Evolutionary conservation across 495 filamentous ascomycete genomes (phyloP).

Genomic region (Aspergillus biplanus): DNA sequence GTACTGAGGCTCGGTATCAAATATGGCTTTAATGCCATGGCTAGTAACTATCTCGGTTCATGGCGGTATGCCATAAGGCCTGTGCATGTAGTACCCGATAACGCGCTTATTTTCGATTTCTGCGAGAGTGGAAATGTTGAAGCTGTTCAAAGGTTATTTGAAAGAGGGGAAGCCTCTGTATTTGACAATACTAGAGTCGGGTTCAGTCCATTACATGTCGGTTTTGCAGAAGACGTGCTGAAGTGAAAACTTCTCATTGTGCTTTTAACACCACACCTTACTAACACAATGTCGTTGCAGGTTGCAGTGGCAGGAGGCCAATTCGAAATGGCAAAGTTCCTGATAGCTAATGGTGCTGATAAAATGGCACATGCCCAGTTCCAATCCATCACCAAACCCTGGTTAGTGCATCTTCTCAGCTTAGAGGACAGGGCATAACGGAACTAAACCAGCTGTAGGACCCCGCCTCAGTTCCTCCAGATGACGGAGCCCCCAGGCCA

Average conservation of each 20-base stretch:
- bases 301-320: background rate
- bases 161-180: conserved; percentile 2
- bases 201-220: too few species aligned
- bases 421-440: background rate
- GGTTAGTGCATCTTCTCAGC: background rate
- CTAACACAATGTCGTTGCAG: background rate
- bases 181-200: background rate
- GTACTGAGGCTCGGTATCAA: background rate
- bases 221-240: background rate
- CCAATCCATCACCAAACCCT: background rate
- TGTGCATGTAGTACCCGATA: conserved; percentile 3
- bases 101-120: conserved; percentile 6
- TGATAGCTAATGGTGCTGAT: background rate
- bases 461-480: too few species aligned
- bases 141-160: background rate
- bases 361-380: background rate
- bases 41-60: background rate
- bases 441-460: too few species aligned
- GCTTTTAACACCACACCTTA: too few species aligned
- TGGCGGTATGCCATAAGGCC: conserved; percentile 5
- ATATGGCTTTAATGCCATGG: conserved; percentile 3
- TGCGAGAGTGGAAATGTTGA: conserved; percentile 7
- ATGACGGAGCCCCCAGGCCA: too few species aligned
- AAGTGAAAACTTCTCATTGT: too few species aligned
- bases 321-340: background rate